Conservation (phyloP, 2,329 filamentous ascomycete genomes). For the Fusarium tupiense region DNA sequence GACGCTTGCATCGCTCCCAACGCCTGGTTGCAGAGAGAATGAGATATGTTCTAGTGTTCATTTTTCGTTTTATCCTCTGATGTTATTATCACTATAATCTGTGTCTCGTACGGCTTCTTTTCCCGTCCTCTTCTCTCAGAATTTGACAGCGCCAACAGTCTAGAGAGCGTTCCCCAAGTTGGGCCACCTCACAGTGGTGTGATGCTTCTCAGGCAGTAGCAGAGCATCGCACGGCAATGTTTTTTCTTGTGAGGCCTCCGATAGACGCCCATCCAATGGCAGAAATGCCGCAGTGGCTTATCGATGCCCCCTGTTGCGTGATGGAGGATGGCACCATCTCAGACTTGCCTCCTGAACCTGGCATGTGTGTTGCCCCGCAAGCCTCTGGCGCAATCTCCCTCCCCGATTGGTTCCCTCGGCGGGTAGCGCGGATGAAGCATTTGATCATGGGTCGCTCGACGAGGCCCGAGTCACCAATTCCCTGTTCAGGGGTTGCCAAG, state of each 20-base stretch:
- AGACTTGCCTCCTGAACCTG: background rate
- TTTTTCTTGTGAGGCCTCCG: conserved; percentile 2
- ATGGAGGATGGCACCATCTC: conserved; percentile 11
- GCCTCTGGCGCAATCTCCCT: background rate
- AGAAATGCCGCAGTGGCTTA: conserved; percentile 14
- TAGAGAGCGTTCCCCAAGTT: background rate
- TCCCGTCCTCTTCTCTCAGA: background rate
- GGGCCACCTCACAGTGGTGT: background rate
- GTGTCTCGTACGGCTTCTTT: background rate
- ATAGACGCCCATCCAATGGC: background rate
- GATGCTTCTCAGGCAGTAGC: background rate
- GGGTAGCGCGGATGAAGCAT: background rate
- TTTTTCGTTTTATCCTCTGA: background rate
- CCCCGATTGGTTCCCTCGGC: background rate
- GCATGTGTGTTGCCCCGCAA: background rate
- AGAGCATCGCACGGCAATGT: background rate
- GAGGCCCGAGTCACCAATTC: background rate
- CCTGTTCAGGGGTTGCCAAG: conserved; percentile 7
- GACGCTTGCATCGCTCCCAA: background rate
- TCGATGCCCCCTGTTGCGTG: background rate
- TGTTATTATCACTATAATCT: background rate
- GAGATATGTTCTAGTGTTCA: background rate
- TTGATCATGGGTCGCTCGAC: background rate
- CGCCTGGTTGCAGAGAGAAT: background rate
- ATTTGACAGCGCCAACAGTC: conserved; percentile 1